Evolutionary conservation across 495 filamentous ascomycete species (phyloP).

Genomic region (Aspergillus saccharolyticus): DNA sequence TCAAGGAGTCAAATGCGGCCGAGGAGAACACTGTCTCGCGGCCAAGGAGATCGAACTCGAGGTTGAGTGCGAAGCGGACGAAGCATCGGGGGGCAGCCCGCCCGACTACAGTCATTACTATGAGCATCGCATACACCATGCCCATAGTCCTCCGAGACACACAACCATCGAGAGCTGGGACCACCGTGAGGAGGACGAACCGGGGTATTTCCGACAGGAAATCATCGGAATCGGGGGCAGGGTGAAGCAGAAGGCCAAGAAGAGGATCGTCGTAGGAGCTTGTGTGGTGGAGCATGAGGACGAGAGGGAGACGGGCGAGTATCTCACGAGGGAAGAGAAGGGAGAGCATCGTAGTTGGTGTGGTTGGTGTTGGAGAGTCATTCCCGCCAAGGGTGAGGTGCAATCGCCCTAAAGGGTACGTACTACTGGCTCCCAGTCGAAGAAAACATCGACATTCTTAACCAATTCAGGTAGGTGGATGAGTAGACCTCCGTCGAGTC

Average conservation of each 20-base stretch:
- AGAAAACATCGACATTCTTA: too few relatives aligned
- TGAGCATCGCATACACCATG: slow-evolving; percentile 7
- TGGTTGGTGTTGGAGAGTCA: slow-evolving; percentile 47
- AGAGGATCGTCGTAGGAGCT: slow-evolving; percentile 69
- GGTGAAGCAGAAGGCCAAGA: slow-evolving; percentile 75
- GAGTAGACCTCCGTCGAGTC: too few relatives aligned
- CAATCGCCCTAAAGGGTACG: background rate
- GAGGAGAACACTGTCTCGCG: slow-evolving; percentile 63
- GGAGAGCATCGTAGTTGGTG: slow-evolving; percentile 46
- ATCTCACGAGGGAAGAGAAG: slow-evolving; percentile 61
- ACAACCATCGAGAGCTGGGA: slow-evolving; percentile 11
- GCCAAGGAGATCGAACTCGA: slow-evolving; percentile 71
- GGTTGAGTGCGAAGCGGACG: slow-evolving; percentile 69
- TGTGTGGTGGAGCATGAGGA: slow-evolving; percentile 80
- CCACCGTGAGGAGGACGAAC: slow-evolving; percentile 37
- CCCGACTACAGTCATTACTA: slow-evolving; percentile 10
- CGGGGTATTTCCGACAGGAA: slow-evolving; percentile 77
- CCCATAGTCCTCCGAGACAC: slow-evolving; percentile 2
- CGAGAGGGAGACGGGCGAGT: slow-evolving; percentile 56
- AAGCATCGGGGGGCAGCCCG: slow-evolving; percentile 32
- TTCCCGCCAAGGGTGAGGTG: slow-evolving; percentile 30
- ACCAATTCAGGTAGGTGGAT: background rate
- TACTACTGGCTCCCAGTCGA: too few relatives aligned
- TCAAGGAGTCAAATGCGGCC: slow-evolving; percentile 79
- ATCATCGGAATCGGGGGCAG: slow-evolving; percentile 81